Evolutionary conservation across 768 basidiomycete genomes (phyloP), one percentile per base, ranked within the genome.

Genomic region (Mycena latifolia): DNA sequence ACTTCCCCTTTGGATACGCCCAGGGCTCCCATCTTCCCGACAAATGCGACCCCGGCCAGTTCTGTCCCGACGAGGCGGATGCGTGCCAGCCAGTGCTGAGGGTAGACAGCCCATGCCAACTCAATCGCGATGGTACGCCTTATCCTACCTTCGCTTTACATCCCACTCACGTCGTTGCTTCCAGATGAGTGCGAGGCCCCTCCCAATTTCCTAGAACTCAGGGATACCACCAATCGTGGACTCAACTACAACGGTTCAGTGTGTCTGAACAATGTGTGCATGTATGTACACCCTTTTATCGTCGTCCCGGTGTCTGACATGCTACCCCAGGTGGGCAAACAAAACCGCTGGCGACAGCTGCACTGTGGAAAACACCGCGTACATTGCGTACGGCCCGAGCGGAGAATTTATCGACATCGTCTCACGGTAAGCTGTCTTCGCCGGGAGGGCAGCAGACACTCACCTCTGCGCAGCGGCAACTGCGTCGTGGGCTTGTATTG

Each of bases 31-130:
- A 77, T 41, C 72, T 93, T 22, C 94, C 94, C 1, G 79, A 82
- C 14, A 82, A 86, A 69, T 96, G 94, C 73, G 74, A 79, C 10
- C 69, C 71, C 33, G 89, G 87, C 22, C 74, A 86, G 72, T 96
- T 95, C 76, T 96, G 94, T 76, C 93, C 93, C 0, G 94, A 96
- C 72, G 95, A 95, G 78, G 88, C 86, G 64, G 88, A 89, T 68
- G 79, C 76, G 10, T 96, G 94, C 78, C 86, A 89, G 72, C 67
- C 77, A 7, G 70, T 90, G 35, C 79, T 92, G 18, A 60, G 85
- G 1, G 88, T 93, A 4, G 89, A 84, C 28, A 89, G 87, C 66
- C 74, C 84, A 29, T 96, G 94, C 79, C 94, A 96, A 77, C 86
- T 96, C 64, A 92, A 95, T 74, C 89, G 94, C 57, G 94, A 96